Conservation (phyloP, 1,139 yeast species). For the Suhomyces taliae region DNA sequence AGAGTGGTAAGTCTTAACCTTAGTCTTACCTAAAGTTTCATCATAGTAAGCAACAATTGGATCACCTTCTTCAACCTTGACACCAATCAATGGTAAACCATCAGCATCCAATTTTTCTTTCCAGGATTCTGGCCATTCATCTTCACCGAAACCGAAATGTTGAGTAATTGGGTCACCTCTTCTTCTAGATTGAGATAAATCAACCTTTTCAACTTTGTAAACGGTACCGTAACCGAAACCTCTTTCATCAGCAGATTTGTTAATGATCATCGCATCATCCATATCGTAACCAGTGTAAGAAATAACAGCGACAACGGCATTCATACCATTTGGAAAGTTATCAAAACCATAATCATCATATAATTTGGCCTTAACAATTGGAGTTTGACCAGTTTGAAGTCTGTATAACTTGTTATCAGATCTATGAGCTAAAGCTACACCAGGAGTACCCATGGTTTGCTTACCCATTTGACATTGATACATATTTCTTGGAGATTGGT, state of each 20-base stretch:
- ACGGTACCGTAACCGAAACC: conserved; percentile 98
- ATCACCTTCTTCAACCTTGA: conserved; percentile 89
- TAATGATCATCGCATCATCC: conserved; percentile 99
- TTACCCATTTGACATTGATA: conserved; percentile 99
- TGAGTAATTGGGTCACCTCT: conserved; percentile 94
- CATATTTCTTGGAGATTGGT: conserved; percentile 99
- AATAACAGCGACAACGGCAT: conserved; percentile 98
- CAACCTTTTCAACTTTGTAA: conserved; percentile 90
- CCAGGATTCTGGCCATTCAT: conserved; percentile 92
- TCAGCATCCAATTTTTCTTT: conserved; percentile 83
- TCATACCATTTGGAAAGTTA: conserved; percentile 97
- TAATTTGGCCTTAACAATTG: conserved; percentile 89
- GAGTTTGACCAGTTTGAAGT: conserved; percentile 94
- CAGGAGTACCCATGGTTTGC: conserved; percentile 99
- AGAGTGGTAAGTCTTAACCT: conserved; percentile 89
- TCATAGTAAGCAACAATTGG: conserved; percentile 93
- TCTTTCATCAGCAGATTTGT: conserved; percentile 95
- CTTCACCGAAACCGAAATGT: conserved; percentile 92
- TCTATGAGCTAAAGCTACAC: conserved; percentile 89
- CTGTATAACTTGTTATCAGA: conserved; percentile 94
- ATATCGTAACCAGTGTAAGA: conserved; percentile 99
- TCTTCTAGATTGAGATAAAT: conserved; percentile 72
- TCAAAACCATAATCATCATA: conserved; percentile 98
- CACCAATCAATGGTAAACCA: conserved; percentile 91
- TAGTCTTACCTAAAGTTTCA: conserved; percentile 88